Conservation (phyloP, 1,284 basidiomycete species). For the Malassezia slooffiae region DNA sequence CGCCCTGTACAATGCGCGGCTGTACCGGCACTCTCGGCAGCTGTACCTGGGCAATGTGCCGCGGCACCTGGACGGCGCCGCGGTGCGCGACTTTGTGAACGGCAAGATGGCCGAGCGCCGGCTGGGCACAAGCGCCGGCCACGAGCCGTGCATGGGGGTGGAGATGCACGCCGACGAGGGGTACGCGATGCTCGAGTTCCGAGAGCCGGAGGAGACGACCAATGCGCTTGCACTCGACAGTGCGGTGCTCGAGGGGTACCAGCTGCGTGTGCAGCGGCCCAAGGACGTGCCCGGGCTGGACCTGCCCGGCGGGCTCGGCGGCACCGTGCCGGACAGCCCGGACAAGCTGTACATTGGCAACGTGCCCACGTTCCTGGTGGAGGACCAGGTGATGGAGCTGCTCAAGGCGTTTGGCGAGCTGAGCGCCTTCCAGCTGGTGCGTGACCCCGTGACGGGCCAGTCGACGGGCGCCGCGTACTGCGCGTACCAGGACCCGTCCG, state of each 20-base stretch:
- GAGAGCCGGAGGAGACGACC: constrained; percentile 88
- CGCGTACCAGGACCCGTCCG: constrained; percentile 79
- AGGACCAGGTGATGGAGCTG: constrained; percentile 95
- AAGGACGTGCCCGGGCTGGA: constrained; percentile 76
- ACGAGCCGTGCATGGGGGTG: constrained; percentile 75
- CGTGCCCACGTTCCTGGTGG: constrained; percentile 82
- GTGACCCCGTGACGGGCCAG: constrained; percentile 60
- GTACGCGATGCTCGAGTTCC: constrained; percentile 87
- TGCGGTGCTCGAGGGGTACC: constrained; percentile 80
- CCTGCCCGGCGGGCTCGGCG: constrained; percentile 67
- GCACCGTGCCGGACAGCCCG: constrained; percentile 87
- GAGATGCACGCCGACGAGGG: constrained; percentile 96
- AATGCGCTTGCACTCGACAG: constrained; percentile 94
- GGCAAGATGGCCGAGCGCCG: constrained; percentile 71
- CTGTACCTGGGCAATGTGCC: constrained; percentile 93
- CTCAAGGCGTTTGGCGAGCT: constrained; percentile 94
- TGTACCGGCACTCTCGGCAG: constrained; percentile 70
- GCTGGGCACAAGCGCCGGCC: constrained; percentile 51
- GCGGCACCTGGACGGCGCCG: constrained; percentile 77
- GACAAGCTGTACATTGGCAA: constrained; percentile 98
- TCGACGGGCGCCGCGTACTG: constrained; percentile 91
- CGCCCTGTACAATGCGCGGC: constrained; percentile 7
- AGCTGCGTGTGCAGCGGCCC: constrained; percentile 87
- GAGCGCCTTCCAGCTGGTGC: constrained; percentile 92
- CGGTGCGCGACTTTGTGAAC: constrained; percentile 85